A percentile compares a stretch with the other conserved stretches of the same genome.
Evolutionary conservation across 257 asterid species (phyloP).

Genomic region (Scutellaria galericulata): DNA sequence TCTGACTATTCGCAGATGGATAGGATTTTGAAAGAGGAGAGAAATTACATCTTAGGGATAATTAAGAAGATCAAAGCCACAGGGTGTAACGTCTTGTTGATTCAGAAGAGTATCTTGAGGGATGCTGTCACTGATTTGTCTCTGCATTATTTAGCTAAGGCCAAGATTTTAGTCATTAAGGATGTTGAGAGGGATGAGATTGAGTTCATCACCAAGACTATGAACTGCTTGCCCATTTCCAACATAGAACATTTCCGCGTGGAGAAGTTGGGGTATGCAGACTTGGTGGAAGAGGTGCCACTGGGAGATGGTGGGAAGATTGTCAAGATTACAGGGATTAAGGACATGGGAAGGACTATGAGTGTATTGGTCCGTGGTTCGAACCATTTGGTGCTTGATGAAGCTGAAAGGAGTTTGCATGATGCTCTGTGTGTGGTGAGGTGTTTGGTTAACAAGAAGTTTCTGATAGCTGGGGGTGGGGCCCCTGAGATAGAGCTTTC

Average conservation of each 20-base stretch:
- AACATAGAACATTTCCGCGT: constrained; percentile 90
- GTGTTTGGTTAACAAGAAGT: constrained; percentile 94
- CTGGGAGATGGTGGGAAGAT: constrained; percentile 98
- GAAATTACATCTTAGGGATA: constrained; percentile 89
- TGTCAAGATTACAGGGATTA: constrained; percentile 87
- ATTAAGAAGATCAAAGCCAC: constrained; percentile 94
- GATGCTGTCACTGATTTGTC: constrained; percentile 98
- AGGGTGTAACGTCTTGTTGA: constrained; percentile 89
- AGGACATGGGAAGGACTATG: constrained; percentile 97
- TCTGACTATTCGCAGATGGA: constrained; percentile 99
- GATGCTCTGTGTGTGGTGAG: constrained; percentile 97
- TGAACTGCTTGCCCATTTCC: constrained; percentile 95
- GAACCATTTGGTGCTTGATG: constrained; percentile 88
- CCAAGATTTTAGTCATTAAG: constrained; percentile 88
- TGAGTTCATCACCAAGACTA: constrained; percentile 96
- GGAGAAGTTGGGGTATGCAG: constrained; percentile 89
- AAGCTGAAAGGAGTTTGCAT: constrained; percentile 98
- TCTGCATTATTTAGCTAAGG: constrained; percentile 87
- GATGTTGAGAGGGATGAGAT: constrained; percentile 99
- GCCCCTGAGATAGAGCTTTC: constrained; percentile 99
- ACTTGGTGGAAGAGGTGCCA: constrained; percentile 89
- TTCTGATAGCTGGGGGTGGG: constrained; percentile 99
- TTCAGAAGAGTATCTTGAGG: constrained; percentile 98
- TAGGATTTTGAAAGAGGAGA: constrained; percentile 97
- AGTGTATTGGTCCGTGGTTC: constrained; percentile 95